Conservation (phyloP, 768 basidiomycete species). For the Asterophora lycoperdoides region DNA sequence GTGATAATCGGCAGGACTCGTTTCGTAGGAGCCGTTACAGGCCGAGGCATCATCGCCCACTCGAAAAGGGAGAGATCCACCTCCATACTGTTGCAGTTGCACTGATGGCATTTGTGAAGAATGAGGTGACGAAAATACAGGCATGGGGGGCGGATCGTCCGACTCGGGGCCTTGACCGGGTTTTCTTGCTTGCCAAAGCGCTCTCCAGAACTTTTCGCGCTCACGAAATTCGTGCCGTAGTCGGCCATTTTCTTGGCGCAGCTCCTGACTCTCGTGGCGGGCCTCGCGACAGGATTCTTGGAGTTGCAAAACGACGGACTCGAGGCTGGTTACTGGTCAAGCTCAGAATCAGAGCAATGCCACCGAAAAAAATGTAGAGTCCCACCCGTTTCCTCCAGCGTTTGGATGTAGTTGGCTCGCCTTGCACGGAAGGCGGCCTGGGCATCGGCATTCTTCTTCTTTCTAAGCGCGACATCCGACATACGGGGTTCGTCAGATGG, state of each 20-base stretch:
- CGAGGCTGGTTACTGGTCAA: slow-evolving; percentile 68
- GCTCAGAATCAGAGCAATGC: slow-evolving; percentile 14
- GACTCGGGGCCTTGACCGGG: slow-evolving; percentile 45
- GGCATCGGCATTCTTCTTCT: slow-evolving; percentile 88
- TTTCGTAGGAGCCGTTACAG: slow-evolving; percentile 42
- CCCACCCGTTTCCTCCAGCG: slow-evolving; percentile 76
- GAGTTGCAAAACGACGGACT: slow-evolving; percentile 78
- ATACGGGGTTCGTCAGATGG: slow-evolving; percentile 38
- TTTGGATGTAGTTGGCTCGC: slow-evolving; percentile 83
- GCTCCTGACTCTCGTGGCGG: slow-evolving; percentile 54
- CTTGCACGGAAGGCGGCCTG: slow-evolving; percentile 82
- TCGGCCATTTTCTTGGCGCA: slow-evolving; percentile 62
- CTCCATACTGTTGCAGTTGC: slow-evolving; percentile 33
- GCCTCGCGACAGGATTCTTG: slow-evolving; percentile 77
- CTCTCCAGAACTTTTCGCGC: slow-evolving; percentile 70
- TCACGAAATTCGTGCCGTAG: slow-evolving; percentile 63
- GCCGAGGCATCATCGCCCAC: slow-evolving; percentile 41
- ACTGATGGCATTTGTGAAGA: slow-evolving; percentile 30
- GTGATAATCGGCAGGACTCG: slow-evolving; percentile 36
- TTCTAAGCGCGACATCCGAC: slow-evolving; percentile 68
- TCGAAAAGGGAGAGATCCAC: slow-evolving; percentile 44
- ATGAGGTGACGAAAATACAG: slow-evolving; percentile 37
- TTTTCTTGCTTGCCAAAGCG: slow-evolving; percentile 65
- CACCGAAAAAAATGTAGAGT: slow-evolving; percentile 12
- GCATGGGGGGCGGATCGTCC: slow-evolving; percentile 49